phyloP scores from a whole-genome alignment of 179 eudicot genomes.

The Camellia oleifera region DNA sequence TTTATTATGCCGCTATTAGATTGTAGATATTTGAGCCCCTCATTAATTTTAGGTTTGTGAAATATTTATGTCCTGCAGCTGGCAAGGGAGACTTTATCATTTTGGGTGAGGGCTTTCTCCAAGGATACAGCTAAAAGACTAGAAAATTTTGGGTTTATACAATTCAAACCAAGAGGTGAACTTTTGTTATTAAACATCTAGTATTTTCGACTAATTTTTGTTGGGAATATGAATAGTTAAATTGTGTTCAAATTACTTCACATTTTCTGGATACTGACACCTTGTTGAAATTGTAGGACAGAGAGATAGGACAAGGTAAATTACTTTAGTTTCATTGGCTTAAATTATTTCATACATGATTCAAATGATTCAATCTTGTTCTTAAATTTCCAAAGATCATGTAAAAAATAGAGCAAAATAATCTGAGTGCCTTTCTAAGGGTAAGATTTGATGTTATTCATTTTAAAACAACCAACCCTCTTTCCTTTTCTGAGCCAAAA shows the following conservation, averaged over 20 bases:
- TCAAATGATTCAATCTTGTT: neutral
- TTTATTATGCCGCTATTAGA: neutral
- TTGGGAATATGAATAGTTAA: neutral
- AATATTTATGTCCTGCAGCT: conserved; percentile 51
- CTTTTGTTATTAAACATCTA: conserved; percentile 10
- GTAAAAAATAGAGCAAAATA: too few species aligned
- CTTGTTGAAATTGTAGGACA: neutral
- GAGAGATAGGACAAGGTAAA: neutral
- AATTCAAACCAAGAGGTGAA: conserved; percentile 96
- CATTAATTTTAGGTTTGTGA: conserved; percentile 8
- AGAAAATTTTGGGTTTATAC: conserved; percentile 96
- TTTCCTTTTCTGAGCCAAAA: neutral
- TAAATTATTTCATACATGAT: neutral
- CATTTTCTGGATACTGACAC: neutral
- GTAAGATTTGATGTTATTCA: neutral
- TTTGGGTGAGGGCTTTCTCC: conserved; percentile 99
- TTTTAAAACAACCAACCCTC: neutral
- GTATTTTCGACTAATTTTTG: neutral
- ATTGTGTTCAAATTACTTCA: neutral
- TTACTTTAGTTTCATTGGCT: neutral
- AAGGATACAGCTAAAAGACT: conserved; percentile 98
- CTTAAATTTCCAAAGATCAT: neutral
- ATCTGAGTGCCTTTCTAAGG: too few species aligned
- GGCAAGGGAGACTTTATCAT: conserved; percentile 93
- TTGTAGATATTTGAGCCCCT: neutral